Evolutionary conservation across 2,329 filamentous ascomycete species (phyloP), one percentile per base, ranked within the genome.

Genomic region (Orbilia ellipsospora): DNA sequence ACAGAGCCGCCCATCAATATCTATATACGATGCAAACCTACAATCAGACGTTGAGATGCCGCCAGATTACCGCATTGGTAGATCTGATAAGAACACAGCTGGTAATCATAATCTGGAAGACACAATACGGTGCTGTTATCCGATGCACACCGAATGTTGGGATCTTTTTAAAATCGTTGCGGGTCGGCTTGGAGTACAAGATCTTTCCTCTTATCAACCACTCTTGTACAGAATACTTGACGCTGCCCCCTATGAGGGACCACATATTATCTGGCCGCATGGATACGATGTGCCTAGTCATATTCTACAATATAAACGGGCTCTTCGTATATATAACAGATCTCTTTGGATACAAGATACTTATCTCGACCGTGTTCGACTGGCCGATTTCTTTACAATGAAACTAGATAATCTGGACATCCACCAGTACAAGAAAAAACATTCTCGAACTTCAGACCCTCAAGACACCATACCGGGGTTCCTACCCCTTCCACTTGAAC

Each of bases 71-170:
- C 50, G 57, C 18, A 23, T 70, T 44, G 66, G 66, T 12, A 63
- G 57, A 42, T 44, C 57, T 8, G n/a, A 20, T 4, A 45, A 67
- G 42, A 8, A 5, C 23, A 4, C 16, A 26, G 13, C 10, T 28
- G 42, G 23, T 23, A 23, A 36, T 36, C 31, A 36, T 36, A 7
- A 7, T 10, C 31, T 10, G 8, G 31, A 63, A 55, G 48, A 8
- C 40, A 16, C 40, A 18, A 10, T 23, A 10, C 40, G 50, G 18
- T 23, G 57, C 5, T 70, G 66, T 31, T 70, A 70, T 15, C 57
- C 60, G 1, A 70, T 70, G 57, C 66, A 70, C 51, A 50, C 42
- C 13, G 57, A 57, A 12, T 70, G 66, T 23, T 70, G 66, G 66
- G 51, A 51, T 16, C 28, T 63, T 5, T 70, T 70, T 16, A 62